Evolutionary conservation across 2,329 filamentous ascomycete species (phyloP), one percentile per base, ranked within the genome.

Genomic region (Xylaria sp.): DNA sequence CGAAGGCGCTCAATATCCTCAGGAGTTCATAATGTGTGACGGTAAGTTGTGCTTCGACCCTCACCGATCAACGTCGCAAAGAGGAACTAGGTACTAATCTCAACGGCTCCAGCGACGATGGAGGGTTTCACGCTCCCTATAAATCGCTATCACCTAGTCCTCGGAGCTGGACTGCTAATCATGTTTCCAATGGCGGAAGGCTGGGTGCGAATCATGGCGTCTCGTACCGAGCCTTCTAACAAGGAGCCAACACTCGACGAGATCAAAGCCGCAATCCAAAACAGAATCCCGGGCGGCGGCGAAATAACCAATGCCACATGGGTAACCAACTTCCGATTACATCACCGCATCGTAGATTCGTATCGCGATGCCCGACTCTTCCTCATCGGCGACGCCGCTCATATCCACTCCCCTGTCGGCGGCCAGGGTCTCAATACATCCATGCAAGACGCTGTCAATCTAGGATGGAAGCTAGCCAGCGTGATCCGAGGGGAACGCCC

Each of bases 371-470:
- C 21, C n/a, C 30, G 65, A 5, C 56, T 68, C 3, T 17, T 68
- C 7, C 19, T 68, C n/a, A 56, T 63, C 27, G 65, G 65, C 14
- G 90, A 93, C 74, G 90, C 90, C 39, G 90, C 88, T 69, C 90
- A 92, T 72, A 92, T 90, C 0, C 90, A 93, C 75, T 90, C 88
- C 1, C 90, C 90, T 5, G 92, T 92, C 77, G 89, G 90, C 0
- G 90, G 90, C 0, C 90, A 92, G 79, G 90, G 85, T 57, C 85
- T 86, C 83, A 93, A 93, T 78, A 85, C 84, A 6, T 84, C 83
- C 8, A 86, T 88, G 80, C 81, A 85, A 53, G 90, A 92, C 68
- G 81, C 85, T 6, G 85, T 91, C 74, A 93, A 92, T 72, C 76
- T 89, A 3, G 81, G 81, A 21, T 86, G 84, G 82, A 85, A 85